These are phyloP conservation scores for Amanita muscaria DNA, from an alignment of 768 basidiomycete genomes.

Conservation along the genomic window DNA sequence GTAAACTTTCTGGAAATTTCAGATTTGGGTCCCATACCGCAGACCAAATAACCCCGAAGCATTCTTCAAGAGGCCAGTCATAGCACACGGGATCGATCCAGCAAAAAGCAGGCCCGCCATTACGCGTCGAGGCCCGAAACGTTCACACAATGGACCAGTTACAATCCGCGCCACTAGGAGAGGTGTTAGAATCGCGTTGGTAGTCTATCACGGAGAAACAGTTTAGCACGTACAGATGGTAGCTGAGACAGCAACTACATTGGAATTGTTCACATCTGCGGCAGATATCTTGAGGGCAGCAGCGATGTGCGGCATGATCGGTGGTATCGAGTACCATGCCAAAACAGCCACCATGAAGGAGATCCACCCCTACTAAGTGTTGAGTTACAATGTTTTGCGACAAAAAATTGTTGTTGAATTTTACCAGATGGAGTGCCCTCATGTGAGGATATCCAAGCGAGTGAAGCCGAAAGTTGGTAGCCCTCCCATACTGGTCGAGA, in stretches of 20 bases:
- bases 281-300: background rate
- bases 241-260: slow-evolving; percentile 3
- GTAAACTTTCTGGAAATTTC: background rate
- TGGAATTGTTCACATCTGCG: background rate
- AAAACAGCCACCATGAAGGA: slow-evolving; percentile 3
- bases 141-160: slow-evolving; percentile 42
- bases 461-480: slow-evolving; percentile 1
- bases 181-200: background rate
- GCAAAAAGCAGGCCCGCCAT: slow-evolving; percentile 46
- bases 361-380: background rate
- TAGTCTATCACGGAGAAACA: background rate
- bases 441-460: slow-evolving; percentile 1
- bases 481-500: slow-evolving; percentile 4
- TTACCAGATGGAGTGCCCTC: slow-evolving; percentile 3
- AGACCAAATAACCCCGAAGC: slow-evolving; percentile 18
- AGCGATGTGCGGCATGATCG: slow-evolving; percentile 3
- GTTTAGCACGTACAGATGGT: background rate
- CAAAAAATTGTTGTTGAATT: too few relatives aligned
- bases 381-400: background rate
- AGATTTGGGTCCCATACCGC: slow-evolving; percentile 2
- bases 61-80: slow-evolving; percentile 41
- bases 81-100: slow-evolving; percentile 50
- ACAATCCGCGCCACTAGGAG: slow-evolving; percentile 38
- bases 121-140: slow-evolving; percentile 43
- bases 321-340: slow-evolving; percentile 6